phyloP scores from a whole-genome alignment of 2,329 filamentous ascomycete species.

The Fusarium robinianum region DNA sequence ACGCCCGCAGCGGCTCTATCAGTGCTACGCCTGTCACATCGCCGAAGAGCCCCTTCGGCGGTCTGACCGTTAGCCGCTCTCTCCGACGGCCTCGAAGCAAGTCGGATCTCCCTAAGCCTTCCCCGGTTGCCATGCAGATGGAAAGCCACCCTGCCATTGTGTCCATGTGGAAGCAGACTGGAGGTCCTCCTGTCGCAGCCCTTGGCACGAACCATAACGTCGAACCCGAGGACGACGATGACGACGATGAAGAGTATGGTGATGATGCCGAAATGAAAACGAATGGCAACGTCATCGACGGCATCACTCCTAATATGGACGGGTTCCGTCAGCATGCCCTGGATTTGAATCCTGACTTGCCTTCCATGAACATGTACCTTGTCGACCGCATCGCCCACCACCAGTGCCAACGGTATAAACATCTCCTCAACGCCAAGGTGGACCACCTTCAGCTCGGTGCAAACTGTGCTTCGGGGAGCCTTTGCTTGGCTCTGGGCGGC shows the following conservation, averaged over 20 bases:
- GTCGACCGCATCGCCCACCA: constrained; percentile 83
- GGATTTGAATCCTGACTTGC: constrained; percentile 73
- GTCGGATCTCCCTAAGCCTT: constrained; percentile 54
- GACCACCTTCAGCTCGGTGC: constrained; percentile 68
- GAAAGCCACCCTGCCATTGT: constrained; percentile 52
- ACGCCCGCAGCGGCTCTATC: constrained; percentile 64
- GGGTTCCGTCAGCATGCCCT: constrained; percentile 79
- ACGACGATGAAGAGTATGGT: constrained; percentile 59
- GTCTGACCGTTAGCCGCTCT: constrained; percentile 52
- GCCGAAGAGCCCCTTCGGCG: constrained; percentile 55
- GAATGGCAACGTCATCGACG: constrained; percentile 66
- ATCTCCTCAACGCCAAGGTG: constrained; percentile 69
- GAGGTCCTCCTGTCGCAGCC: constrained; percentile 58
- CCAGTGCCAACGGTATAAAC: constrained; percentile 78
- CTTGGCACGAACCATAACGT: constrained; percentile 43
- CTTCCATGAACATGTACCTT: constrained; percentile 60
- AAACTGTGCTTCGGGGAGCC: constrained; percentile 63
- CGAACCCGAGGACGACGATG: constrained; percentile 53
- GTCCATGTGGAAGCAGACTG: constrained; percentile 56
- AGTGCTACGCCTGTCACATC: constrained; percentile 57
- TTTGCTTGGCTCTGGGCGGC: constrained; percentile 72
- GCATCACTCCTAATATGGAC: constrained; percentile 71
- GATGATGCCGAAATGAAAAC: constrained; percentile 66
- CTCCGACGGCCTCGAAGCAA: constrained; percentile 61
- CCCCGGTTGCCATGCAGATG: constrained; percentile 33